Percentiles rank a stretch among this genome's conserved stretches.
These are phyloP conservation scores for Cryptococcus neoformans DNA, from an alignment of 1,284 basidiomycete species.

Conservation along the genomic window DNA sequence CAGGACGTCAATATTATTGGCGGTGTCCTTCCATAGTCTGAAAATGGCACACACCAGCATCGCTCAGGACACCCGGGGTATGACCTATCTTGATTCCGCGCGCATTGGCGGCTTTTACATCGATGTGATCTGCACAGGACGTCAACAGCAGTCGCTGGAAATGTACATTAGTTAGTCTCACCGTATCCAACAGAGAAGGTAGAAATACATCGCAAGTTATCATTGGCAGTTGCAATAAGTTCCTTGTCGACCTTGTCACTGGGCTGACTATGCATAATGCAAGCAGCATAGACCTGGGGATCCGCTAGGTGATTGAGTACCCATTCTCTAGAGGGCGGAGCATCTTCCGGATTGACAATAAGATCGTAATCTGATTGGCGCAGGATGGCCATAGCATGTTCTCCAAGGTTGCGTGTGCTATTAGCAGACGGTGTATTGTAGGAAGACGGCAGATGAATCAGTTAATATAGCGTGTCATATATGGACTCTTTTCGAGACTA, in stretches of 20 bases:
- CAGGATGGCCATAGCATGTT: conserved; percentile 66
- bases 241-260: conserved; percentile 62
- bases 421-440: neutral
- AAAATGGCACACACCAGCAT: conserved; percentile 60
- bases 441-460: too few species aligned
- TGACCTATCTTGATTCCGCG: conserved; percentile 76
- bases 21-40: too few species aligned
- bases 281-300: conserved; percentile 52
- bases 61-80: conserved; percentile 85
- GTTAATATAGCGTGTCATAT: too few species aligned
- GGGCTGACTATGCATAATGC: conserved; percentile 39
- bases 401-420: conserved; percentile 58
- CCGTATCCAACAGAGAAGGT: conserved; percentile 85
- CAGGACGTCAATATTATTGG: too few species aligned
- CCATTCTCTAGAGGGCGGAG: conserved; percentile 67
- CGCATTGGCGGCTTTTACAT: conserved; percentile 61
- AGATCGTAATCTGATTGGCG: conserved; percentile 44
- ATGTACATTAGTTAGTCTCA: conserved; percentile 41
- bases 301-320: conserved; percentile 72
- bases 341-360: conserved; percentile 68
- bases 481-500: too few species aligned
- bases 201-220: conserved; percentile 66
- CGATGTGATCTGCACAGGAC: conserved; percentile 68
- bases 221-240: conserved; percentile 62
- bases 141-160: neutral